Evolutionary conservation across 495 filamentous ascomycete species (phyloP), one percentile per base, ranked within the genome.

Genomic region (Trichocladium antarcticum): DNA sequence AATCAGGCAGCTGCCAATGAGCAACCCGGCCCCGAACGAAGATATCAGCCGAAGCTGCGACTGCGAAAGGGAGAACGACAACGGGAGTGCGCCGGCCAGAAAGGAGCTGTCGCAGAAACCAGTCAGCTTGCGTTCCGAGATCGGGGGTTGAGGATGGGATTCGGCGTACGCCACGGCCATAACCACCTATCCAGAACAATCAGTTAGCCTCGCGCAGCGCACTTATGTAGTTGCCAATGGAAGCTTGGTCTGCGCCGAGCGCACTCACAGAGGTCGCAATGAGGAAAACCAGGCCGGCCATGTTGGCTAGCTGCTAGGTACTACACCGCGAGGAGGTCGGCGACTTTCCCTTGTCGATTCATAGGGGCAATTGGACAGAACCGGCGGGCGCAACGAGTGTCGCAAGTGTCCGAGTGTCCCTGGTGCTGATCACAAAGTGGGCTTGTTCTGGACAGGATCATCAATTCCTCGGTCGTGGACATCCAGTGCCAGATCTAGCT

Each of bases 1-100:
- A 47, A 97, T 89, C 55, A 98, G 76, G 8, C 88, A 87, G 29
- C 90, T 97, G 31, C 92, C 92, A 17, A 98, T 89, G 7, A 98
- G 73, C 14, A 98, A 83, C 35, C 92, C 92, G 71, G 95, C 87
- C 27, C 92, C 92, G 61, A 98, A 80, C 17, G 88, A 87, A 10
- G 89, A 89, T 63, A 97, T 86, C 31, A 96, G 65, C 59, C 92
- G 81, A 20, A 95, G 72, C 62, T 94, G 87, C 31, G 87, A 86
- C 50, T 82, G 81, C n/a, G 92, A 89, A 12, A 98, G 77, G 43
- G 83, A 77, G 71, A 98, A 84, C 35, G 86, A 89, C 31, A 98
- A 75, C 47, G 92, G 92, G 60, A 98, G 78, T 63, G 86, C 84
- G 68, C 92, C 92, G 58, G 93, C 89, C 42, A 94, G 76, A 62